Evolutionary conservation across 257 asterid genomes (phyloP).

Genomic region (Scutellaria minor): DNA sequence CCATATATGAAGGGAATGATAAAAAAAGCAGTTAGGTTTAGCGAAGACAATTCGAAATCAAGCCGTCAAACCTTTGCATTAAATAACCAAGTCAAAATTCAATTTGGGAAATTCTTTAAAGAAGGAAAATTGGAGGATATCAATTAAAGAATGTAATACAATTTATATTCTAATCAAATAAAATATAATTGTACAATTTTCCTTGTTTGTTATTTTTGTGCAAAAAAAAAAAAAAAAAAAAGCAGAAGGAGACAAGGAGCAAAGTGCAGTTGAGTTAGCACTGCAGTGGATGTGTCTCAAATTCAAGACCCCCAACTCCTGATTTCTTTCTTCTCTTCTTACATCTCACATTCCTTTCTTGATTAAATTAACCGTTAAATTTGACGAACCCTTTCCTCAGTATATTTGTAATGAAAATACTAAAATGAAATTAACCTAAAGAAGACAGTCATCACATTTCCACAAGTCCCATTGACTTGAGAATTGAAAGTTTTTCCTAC

Average conservation of each 20-base stretch:
- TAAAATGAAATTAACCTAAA: neutral
- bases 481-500: neutral
- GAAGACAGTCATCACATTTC: neutral
- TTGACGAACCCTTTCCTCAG: neutral
- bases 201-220: too few species aligned
- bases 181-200: too few species aligned
- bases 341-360: conserved; percentile 2
- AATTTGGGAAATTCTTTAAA: too few species aligned
- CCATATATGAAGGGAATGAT: too few species aligned
- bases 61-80: too few species aligned
- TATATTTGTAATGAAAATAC: neutral
- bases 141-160: too few species aligned
- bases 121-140: too few species aligned
- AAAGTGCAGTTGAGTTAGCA: neutral
- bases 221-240: neutral
- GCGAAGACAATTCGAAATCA: too few species aligned
- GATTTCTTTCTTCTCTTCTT: neutral
- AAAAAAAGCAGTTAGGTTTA: too few species aligned
- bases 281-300: conserved; percentile 1
- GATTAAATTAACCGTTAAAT: neutral
- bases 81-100: too few species aligned
- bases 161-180: too few species aligned
- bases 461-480: neutral
- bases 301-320: neutral
- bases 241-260: neutral